Percentiles rank a stretch among this genome's conserved stretches.
Conservation (phyloP, 495 filamentous ascomycete species). For the Neurospora sp. region DNA sequence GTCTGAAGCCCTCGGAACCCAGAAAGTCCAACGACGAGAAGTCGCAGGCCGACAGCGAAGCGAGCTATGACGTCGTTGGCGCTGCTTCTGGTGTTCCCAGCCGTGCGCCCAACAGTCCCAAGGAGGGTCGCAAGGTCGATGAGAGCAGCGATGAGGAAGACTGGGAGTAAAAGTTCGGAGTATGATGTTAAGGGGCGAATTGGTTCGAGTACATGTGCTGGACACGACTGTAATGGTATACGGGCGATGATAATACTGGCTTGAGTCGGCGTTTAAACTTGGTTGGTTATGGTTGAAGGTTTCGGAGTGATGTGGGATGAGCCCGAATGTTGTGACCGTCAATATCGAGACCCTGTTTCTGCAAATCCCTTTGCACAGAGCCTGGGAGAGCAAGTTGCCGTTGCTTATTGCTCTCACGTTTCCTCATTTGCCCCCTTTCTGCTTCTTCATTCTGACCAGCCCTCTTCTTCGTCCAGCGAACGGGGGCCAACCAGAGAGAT, state of each 20-base stretch:
- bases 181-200: background rate
- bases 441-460: background rate
- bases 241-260: background rate
- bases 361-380: background rate
- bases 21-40: constrained; percentile 80
- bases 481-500: background rate
- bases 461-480: background rate
- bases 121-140: constrained; percentile 40
- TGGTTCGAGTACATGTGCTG: background rate
- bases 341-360: background rate
- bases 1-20: constrained; percentile 50
- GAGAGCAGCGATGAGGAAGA: constrained; percentile 49
- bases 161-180: constrained; percentile 56
- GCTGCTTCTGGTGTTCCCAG: constrained; percentile 66
- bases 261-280: constrained; percentile 1
- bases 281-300: background rate
- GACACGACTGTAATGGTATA: background rate
- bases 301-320: background rate
- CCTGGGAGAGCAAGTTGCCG: background rate
- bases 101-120: constrained; percentile 62
- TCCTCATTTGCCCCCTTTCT: background rate
- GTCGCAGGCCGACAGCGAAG: constrained; percentile 76
- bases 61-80: constrained; percentile 85
- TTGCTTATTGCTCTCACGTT: background rate
- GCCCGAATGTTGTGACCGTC: background rate